Percentiles rank a stretch among this genome's conserved stretches.
Conservation (phyloP, 1,139 yeast species). For the Debaryomyces sp. region DNA sequence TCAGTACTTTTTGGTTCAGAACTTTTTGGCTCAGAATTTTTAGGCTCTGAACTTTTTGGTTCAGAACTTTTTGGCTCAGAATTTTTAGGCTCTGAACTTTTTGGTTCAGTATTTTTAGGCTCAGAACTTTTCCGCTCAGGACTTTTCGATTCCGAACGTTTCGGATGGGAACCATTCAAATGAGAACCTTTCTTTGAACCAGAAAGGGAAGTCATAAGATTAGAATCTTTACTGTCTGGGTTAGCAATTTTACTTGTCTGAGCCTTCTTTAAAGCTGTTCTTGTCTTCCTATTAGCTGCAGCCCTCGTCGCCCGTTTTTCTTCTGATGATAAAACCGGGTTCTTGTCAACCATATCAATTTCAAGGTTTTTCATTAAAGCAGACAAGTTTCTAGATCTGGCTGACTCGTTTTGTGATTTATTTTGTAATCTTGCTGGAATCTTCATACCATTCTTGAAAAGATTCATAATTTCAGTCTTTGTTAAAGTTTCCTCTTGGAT, state of each 20-base stretch:
- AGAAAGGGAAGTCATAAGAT: neutral
- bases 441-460: conserved; percentile 26
- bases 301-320: conserved; percentile 5
- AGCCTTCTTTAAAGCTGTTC: neutral
- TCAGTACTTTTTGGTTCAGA: neutral
- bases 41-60: neutral
- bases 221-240: neutral
- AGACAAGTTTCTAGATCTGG: conserved; percentile 3
- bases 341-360: conserved; percentile 26
- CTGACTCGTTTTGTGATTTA: conserved; percentile 10
- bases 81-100: neutral
- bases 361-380: conserved; percentile 20
- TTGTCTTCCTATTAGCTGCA: neutral
- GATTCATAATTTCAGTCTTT: conserved; percentile 27
- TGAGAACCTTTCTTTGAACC: neutral
- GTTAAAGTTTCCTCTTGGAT: conserved; percentile 18
- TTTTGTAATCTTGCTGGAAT: conserved; percentile 15
- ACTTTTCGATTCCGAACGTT: neutral
- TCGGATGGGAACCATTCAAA: neutral
- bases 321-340: conserved; percentile 6
- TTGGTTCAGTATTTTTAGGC: neutral
- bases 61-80: neutral
- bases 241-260: neutral
- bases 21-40: neutral
- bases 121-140: neutral